These are phyloP conservation scores for Prunus yedoensis DNA, from an alignment of 331 rosid species.

Conservation along the genomic window DNA sequence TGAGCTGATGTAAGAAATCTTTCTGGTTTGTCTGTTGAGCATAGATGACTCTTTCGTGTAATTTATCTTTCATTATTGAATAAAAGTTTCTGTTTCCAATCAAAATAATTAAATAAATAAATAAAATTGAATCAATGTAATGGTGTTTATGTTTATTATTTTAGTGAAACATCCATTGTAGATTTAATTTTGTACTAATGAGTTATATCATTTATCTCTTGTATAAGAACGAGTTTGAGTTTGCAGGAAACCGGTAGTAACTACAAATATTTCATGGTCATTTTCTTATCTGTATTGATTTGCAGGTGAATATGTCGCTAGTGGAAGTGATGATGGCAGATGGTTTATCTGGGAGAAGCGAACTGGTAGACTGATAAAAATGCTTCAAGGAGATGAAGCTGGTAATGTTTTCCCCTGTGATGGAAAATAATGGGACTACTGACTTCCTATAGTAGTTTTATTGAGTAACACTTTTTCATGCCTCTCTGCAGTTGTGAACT, in stretches of 20 bases:
- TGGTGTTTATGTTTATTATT: background rate
- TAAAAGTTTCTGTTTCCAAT: background rate
- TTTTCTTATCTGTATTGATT: conserved; percentile 23
- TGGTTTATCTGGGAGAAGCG: conserved; percentile 97
- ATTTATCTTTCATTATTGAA: background rate
- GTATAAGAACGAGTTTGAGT: too few species aligned
- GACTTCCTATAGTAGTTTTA: conserved; percentile 1
- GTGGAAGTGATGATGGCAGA: conserved; percentile 99
- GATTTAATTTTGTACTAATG: background rate
- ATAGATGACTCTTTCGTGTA: background rate
- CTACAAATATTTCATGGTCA: conserved; percentile 2
- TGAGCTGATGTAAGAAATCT: background rate
- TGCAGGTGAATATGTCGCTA: conserved; percentile 88
- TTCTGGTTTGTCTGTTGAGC: background rate
- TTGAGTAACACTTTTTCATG: conserved; percentile 20
- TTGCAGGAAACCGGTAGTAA: too few species aligned
- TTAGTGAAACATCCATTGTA: background rate
- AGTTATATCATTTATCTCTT: too few species aligned
- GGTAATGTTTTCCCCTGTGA: conserved; percentile 47
- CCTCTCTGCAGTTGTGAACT: conserved; percentile 74
- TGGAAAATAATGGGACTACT: conserved; percentile 9
- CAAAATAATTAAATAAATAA: too few species aligned
- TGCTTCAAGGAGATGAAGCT: conserved; percentile 83
- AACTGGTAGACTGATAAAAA: conserved; percentile 86
- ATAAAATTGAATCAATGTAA: background rate